Evolutionary conservation across 2,329 filamentous ascomycete species (phyloP).

Genomic region (Phaeosphaeriaceae sp.): DNA sequence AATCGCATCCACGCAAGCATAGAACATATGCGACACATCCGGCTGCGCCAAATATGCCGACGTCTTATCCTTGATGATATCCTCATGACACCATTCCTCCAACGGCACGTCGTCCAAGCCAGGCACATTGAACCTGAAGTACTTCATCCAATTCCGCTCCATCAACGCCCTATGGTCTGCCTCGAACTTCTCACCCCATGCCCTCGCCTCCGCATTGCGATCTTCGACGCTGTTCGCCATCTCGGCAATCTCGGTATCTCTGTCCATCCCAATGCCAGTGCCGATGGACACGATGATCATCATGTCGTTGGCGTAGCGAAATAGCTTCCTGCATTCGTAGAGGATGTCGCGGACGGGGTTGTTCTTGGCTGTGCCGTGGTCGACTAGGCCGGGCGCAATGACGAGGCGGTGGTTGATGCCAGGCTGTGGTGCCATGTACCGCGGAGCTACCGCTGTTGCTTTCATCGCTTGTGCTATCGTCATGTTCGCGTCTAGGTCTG

Average conservation of each 20-base stretch:
- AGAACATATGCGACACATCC: constrained; percentile 33
- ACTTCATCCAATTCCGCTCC: constrained; percentile 40
- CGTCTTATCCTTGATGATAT: constrained; percentile 37
- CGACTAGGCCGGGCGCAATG: constrained; percentile 38
- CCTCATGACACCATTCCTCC: constrained; percentile 38
- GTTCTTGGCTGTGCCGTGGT: constrained; percentile 41
- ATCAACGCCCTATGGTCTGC: constrained; percentile 31
- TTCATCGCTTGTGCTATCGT: constrained; percentile 36
- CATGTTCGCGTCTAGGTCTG: constrained; percentile 34
- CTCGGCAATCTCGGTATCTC: constrained; percentile 24
- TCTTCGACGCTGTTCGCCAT: constrained; percentile 37
- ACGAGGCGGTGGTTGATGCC: constrained; percentile 24
- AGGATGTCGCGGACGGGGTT: constrained; percentile 40
- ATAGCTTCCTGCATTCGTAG: constrained; percentile 41
- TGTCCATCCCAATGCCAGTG: constrained; percentile 29
- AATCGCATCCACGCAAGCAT: constrained; percentile 40
- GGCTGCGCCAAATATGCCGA: constrained; percentile 31
- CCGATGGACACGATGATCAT: constrained; percentile 42
- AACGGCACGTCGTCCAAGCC: constrained; percentile 35
- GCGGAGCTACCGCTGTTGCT: constrained; percentile 31
- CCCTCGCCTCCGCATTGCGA: constrained; percentile 23
- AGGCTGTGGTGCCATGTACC: constrained; percentile 26
- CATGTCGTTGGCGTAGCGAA: constrained; percentile 39
- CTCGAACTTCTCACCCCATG: constrained; percentile 32
- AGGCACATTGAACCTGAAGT: constrained; percentile 41